phyloP scores from a whole-genome alignment of 495 filamentous ascomycete species.

The Bathelium albidoporum region DNA sequence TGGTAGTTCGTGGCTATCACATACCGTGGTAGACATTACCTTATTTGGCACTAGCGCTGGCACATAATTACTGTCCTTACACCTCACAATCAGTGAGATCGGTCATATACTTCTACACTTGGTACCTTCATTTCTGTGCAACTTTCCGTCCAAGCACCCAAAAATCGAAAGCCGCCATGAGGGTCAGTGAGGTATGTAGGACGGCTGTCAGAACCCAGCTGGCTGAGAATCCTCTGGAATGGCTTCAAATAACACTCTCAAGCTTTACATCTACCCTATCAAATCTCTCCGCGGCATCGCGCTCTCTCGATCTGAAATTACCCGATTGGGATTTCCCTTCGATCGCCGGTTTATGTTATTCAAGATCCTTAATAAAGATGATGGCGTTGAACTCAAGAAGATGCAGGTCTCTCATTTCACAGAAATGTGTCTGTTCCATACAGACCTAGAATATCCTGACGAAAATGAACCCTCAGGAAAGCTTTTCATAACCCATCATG shows the following conservation, averaged over 20 bases:
- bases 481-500: conserved; percentile 48
- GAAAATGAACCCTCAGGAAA: conserved; percentile 21
- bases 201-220: not conserved
- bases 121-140: too few species aligned
- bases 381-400: conserved; percentile 34
- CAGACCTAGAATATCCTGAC: conserved; percentile 38
- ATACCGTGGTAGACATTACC: too few species aligned
- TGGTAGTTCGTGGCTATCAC: too few species aligned
- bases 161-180: too few species aligned
- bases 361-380: conserved; percentile 30
- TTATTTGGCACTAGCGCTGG: too few species aligned
- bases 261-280: conserved; percentile 85
- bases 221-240: too few species aligned
- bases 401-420: conserved; percentile 59
- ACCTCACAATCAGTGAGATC: too few species aligned
- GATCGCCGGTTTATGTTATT: conserved; percentile 77
- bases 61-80: too few species aligned
- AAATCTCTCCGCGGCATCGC: conserved; percentile 65
- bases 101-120: too few species aligned
- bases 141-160: too few species aligned
- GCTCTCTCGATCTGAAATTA: conserved; percentile 45
- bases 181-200: not conserved
- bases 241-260: not conserved
- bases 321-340: conserved; percentile 57
- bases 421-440: conserved; percentile 57